Percentiles rank a stretch among this genome's conserved stretches.
Conservation (phyloP, 345 rosid genomes). For the Citropsis articulata region DNA sequence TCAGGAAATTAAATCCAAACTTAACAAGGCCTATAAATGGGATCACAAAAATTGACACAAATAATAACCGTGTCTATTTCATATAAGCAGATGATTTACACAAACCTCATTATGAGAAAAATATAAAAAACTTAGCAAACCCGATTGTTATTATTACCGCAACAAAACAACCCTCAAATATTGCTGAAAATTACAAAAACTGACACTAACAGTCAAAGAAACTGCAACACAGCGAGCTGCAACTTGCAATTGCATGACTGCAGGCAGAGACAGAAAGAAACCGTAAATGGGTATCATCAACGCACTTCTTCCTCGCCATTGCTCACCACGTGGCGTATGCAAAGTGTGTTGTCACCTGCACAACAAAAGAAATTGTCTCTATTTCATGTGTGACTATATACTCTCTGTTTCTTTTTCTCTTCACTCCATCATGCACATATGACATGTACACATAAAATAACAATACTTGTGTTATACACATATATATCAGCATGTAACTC, state of each 20-base stretch:
- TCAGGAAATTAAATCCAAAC: no score
- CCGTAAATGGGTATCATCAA: not conserved
- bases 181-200: not conserved
- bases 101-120: no score
- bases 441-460: no score
- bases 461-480: no score
- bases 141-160: not conserved
- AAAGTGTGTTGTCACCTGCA: constrained; percentile 22
- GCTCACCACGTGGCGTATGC: constrained; percentile 15
- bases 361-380: not conserved
- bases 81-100: no score
- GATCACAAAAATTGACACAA: no score
- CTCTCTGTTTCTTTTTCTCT: not conserved
- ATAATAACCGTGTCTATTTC: no score
- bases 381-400: not conserved
- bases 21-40: no score
- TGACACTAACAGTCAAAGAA: not conserved
- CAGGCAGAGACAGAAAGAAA: not conserved
- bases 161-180: not conserved
- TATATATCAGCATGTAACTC: not conserved
- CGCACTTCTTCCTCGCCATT: not conserved
- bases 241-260: not conserved
- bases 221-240: not conserved
- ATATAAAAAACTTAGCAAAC: no score
- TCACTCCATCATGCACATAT: not conserved